phyloP scores from a whole-genome alignment of 345 rosid species.

The Firmiana major region DNA sequence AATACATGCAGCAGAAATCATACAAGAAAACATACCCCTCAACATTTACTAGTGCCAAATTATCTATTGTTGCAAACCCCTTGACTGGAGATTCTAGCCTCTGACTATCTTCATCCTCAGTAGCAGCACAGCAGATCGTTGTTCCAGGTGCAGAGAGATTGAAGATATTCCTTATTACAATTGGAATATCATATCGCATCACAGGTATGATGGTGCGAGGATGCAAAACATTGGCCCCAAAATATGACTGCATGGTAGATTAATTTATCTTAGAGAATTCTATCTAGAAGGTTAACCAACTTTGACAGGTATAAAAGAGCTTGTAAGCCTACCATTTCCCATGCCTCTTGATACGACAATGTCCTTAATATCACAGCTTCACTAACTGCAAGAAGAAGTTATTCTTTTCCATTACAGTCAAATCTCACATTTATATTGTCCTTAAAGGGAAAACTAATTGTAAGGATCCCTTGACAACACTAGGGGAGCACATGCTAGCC shows the following conservation, averaged over 20 bases:
- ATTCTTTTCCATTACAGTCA: conserved; percentile 10
- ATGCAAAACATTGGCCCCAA: conserved; percentile 97
- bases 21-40: conserved; percentile 65
- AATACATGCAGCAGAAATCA: background rate
- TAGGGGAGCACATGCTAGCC: background rate
- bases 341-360: conserved; percentile 97
- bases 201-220: conserved; percentile 99
- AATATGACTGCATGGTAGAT: conserved; percentile 81
- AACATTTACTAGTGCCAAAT: conserved; percentile 93
- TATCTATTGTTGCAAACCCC: conserved; percentile 98
- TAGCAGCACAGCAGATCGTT: conserved; percentile 52
- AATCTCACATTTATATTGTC: conserved; percentile 11
- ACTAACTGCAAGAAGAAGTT: conserved; percentile 57
- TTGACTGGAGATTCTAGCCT: conserved; percentile 59
- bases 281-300: conserved; percentile 11
- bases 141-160: conserved; percentile 92
- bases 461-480: background rate
- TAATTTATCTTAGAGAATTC: conserved; percentile 22
- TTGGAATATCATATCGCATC: conserved; percentile 87
- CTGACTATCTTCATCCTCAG: conserved; percentile 48
- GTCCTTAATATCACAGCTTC: conserved; percentile 89
- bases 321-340: conserved; percentile 86
- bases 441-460: background rate
- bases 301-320: conserved; percentile 17
- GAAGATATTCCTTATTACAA: conserved; percentile 87